Conservation (phyloP, 768 basidiomycete genomes). For the Mycena latifolia region DNA sequence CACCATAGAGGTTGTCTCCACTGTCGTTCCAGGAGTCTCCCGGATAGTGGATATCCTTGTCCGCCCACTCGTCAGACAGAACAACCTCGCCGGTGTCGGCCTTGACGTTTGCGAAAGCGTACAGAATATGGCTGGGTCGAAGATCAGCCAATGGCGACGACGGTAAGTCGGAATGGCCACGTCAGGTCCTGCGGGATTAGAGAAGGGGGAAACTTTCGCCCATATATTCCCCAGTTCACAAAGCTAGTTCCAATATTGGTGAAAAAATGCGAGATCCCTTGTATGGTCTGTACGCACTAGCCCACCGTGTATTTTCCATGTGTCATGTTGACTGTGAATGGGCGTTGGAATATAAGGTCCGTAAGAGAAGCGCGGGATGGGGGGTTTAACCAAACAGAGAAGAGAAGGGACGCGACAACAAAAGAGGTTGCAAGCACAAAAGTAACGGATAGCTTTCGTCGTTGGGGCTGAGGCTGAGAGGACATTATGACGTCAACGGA, state of each 20-base stretch:
- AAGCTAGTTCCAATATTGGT: constrained; percentile 58
- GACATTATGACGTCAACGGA: constrained; percentile 26
- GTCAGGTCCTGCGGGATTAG: constrained; percentile 90
- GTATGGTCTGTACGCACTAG: constrained; percentile 66
- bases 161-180: constrained; percentile 56
- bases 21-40: constrained; percentile 95
- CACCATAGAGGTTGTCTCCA: constrained; percentile 89
- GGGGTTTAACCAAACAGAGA: constrained; percentile 24
- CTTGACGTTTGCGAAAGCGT: constrained; percentile 93
- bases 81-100: constrained; percentile 88
- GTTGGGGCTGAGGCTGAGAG: not conserved
- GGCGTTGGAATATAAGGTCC: constrained; percentile 8
- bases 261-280: no score
- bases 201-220: constrained; percentile 90
- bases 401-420: constrained; percentile 6
- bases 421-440: constrained; percentile 13
- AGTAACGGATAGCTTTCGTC: constrained; percentile 10
- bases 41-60: constrained; percentile 96
- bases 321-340: constrained; percentile 46
- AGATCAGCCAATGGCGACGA: constrained; percentile 18
- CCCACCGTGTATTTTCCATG: constrained; percentile 79
- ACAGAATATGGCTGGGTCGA: constrained; percentile 80
- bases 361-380: constrained; percentile 8
- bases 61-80: constrained; percentile 93
- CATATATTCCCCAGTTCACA: constrained; percentile 96